Percentiles rank a stretch among this genome's conserved stretches.
phyloP scores from a whole-genome alignment of 805 yeast genomes.

The Wickerhamiella kurtzmanii region DNA sequence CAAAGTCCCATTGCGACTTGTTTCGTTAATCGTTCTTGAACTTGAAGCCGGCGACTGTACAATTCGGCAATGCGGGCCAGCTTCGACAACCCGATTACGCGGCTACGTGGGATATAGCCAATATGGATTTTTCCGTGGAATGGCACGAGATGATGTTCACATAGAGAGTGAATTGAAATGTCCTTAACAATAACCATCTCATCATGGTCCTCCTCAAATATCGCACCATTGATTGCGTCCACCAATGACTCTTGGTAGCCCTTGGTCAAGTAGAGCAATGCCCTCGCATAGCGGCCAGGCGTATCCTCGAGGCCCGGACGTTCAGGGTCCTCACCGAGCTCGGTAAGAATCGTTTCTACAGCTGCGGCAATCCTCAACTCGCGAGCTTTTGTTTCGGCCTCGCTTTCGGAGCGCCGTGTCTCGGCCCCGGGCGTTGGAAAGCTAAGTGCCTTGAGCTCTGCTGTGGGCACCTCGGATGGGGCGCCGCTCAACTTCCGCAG shows the following conservation, averaged over 20 bases:
- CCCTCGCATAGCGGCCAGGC: slow-evolving; percentile 91
- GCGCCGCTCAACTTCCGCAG: slow-evolving; percentile 20
- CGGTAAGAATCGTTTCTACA: slow-evolving; percentile 54
- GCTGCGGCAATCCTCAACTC: slow-evolving; percentile 73
- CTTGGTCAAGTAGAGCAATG: slow-evolving; percentile 88
- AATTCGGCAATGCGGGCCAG: slow-evolving; percentile 92
- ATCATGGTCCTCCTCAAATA: slow-evolving; percentile 95
- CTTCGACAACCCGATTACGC: slow-evolving; percentile 84
- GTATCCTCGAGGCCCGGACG: slow-evolving; percentile 89
- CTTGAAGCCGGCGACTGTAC: slow-evolving; percentile 91
- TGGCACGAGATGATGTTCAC: slow-evolving; percentile 97
- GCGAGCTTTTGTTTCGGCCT: slow-evolving; percentile 51
- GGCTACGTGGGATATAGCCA: slow-evolving; percentile 92
- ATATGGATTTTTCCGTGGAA: slow-evolving; percentile 94
- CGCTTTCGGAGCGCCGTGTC: slow-evolving; percentile 52
- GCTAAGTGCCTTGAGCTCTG: slow-evolving; percentile 75
- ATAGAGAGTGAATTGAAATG: slow-evolving; percentile 78
- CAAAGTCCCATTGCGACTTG: slow-evolving; percentile 93
- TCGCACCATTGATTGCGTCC: slow-evolving; percentile 87
- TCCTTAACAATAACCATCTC: slow-evolving; percentile 98
- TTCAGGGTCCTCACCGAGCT: slow-evolving; percentile 79
- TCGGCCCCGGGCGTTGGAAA: slow-evolving; percentile 91
- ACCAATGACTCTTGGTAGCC: slow-evolving; percentile 92
- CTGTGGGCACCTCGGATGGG: slow-evolving; percentile 12
- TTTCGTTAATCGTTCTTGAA: slow-evolving; percentile 93